Evolutionary conservation across 768 basidiomycete species (phyloP).

Genomic region (Russula foetens): DNA sequence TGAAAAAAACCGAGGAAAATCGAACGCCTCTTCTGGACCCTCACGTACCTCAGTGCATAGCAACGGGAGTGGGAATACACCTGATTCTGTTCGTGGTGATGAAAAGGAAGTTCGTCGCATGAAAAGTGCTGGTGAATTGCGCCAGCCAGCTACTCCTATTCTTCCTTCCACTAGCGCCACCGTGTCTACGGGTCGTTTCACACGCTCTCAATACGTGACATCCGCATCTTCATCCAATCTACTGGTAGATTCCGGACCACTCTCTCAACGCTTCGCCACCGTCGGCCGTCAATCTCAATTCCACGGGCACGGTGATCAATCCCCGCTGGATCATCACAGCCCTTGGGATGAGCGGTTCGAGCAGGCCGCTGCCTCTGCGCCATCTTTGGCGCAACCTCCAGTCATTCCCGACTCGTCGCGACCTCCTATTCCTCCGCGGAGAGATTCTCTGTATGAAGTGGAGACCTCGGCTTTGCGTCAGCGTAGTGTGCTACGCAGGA

Average conservation of each 20-base stretch:
- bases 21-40: not conserved
- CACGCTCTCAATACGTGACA: slow-evolving; percentile 42
- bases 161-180: slow-evolving; percentile 23
- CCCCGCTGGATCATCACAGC: slow-evolving; percentile 34
- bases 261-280: slow-evolving; percentile 58
- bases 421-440: not conserved
- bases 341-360: slow-evolving; percentile 36
- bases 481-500: slow-evolving; percentile 17
- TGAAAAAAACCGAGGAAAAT: slow-evolving; percentile 24
- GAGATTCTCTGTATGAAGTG: not conserved
- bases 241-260: slow-evolving; percentile 33
- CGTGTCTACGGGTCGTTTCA: slow-evolving; percentile 33
- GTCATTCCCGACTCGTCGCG: not conserved
- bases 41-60: slow-evolving; percentile 8
- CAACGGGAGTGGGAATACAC: slow-evolving; percentile 19
- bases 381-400: not conserved
- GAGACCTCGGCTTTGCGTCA: slow-evolving; percentile 10
- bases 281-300: slow-evolving; percentile 44
- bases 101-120: slow-evolving; percentile 33
- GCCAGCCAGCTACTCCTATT: slow-evolving; percentile 34
- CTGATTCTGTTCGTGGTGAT: slow-evolving; percentile 35
- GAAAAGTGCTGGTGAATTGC: slow-evolving; percentile 82
- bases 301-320: slow-evolving; percentile 31
- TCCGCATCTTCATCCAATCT: slow-evolving; percentile 70
- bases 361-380: not conserved